Percentiles rank a stretch among this genome's conserved stretches.
phyloP scores from a whole-genome alignment of 225 moss, liverwort and hornwort genomes.

The Pseudoscleropodium purum region DNA sequence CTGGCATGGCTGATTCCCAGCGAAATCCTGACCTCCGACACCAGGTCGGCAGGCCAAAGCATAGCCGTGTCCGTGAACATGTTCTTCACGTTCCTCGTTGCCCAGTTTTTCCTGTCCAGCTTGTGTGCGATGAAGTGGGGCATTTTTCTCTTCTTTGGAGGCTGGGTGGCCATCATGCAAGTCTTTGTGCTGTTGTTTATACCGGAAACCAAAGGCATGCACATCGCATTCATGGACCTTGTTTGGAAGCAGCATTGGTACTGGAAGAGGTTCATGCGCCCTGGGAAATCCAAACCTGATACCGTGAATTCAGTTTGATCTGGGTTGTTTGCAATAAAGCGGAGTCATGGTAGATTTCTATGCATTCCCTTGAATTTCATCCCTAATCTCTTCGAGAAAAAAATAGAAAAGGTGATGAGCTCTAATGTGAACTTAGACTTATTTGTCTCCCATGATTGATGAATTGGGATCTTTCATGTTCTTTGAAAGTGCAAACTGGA shows the following conservation, averaged over 20 bases:
- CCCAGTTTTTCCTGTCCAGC: constrained; percentile 55
- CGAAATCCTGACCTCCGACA: constrained; percentile 56
- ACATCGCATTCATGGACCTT: constrained; percentile 51
- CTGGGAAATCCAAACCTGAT: background rate
- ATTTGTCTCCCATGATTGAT: background rate
- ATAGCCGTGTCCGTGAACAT: constrained; percentile 51
- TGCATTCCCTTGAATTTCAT: background rate
- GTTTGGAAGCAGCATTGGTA: constrained; percentile 72
- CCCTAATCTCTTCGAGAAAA: no score
- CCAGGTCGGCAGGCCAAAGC: constrained; percentile 63
- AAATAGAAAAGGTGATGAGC: background rate
- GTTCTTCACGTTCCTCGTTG: constrained; percentile 61
- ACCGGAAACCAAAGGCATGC: constrained; percentile 71
- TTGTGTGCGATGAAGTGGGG: constrained; percentile 52
- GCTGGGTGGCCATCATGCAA: constrained; percentile 44
- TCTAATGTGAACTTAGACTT: background rate
- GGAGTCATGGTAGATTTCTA: background rate
- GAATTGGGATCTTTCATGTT: no score
- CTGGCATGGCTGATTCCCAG: constrained; percentile 64
- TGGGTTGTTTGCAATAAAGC: background rate
- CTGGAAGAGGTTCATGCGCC: constrained; percentile 44
- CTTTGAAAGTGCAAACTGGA: background rate
- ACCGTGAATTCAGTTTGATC: background rate
- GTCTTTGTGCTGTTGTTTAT: constrained; percentile 41
- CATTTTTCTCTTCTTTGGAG: constrained; percentile 61